Conservation (phyloP, 2,329 filamentous ascomycete species). For the Fusarium temperatum region DNA sequence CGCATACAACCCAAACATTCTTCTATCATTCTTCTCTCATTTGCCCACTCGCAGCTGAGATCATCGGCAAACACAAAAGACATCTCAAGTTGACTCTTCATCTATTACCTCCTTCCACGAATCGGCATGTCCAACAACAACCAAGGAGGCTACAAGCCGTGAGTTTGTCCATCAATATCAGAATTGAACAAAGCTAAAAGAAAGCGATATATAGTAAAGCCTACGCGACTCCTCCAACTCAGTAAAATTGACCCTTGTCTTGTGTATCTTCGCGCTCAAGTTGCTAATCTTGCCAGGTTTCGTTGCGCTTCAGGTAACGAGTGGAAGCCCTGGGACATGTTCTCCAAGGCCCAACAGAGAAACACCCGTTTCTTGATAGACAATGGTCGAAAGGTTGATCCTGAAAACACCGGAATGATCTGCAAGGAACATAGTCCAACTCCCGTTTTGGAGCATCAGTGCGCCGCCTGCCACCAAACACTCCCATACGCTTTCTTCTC, state of each 20-base stretch:
- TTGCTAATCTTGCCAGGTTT: constrained; percentile 38
- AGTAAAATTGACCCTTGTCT: constrained; percentile 2
- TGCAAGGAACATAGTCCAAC: constrained; percentile 47
- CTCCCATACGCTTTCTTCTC: constrained; percentile 43
- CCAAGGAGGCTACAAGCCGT: constrained; percentile 22
- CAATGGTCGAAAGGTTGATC: neutral
- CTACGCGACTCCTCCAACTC: neutral
- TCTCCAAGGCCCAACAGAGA: constrained; percentile 46
- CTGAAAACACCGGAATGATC: constrained; percentile 47
- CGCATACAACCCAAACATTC: neutral
- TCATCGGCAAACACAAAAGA: neutral
- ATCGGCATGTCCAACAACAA: constrained; percentile 16
- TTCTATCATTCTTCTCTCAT: neutral
- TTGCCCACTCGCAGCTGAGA: neutral
- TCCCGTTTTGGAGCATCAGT: constrained; percentile 40
- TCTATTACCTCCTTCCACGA: neutral
- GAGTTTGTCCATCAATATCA: neutral
- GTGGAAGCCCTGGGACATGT: constrained; percentile 45
- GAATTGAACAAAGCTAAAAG: neutral
- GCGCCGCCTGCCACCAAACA: constrained; percentile 44
- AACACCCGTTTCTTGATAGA: constrained; percentile 26
- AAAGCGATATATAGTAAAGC: neutral
- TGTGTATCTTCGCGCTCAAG: neutral
- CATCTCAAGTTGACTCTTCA: neutral
- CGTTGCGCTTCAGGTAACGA: constrained; percentile 50